phyloP scores from a whole-genome alignment of 306 rosid genomes.

The Erythrophleum fordii region DNA sequence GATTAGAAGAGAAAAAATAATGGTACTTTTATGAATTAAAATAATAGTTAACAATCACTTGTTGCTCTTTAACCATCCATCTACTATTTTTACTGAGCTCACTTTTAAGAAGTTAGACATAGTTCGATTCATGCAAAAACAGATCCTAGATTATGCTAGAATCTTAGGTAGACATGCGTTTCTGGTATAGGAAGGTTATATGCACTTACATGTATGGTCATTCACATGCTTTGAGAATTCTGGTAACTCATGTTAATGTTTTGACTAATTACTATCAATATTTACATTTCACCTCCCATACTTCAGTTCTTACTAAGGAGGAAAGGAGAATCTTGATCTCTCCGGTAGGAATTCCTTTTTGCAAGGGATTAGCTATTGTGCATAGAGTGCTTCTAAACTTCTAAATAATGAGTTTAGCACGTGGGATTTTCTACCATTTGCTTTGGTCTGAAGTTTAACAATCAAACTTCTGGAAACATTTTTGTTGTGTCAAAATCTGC shows the following conservation, averaged over 20 bases:
- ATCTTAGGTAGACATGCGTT: background rate
- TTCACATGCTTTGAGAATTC: background rate
- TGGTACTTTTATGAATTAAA: background rate
- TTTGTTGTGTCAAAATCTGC: background rate
- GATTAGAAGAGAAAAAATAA: slow-evolving; percentile 15
- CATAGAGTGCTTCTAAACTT: background rate
- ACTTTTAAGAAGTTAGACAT: background rate
- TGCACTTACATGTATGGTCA: background rate
- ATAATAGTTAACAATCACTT: background rate
- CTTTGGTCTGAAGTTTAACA: background rate
- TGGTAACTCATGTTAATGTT: background rate
- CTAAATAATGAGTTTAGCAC: background rate
- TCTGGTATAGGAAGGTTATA: background rate
- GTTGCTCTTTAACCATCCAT: background rate
- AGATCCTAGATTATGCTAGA: background rate
- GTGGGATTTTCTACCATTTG: background rate
- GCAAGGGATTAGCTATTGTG: background rate
- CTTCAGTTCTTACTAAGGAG: background rate
- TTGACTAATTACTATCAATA: background rate
- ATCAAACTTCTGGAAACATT: too few species aligned
- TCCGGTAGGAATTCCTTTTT: background rate
- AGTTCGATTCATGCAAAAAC: background rate
- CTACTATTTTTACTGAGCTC: background rate
- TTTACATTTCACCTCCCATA: background rate
- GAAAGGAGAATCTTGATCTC: too few species aligned